Evolutionary conservation across 495 filamentous ascomycete genomes (phyloP), one percentile per base, ranked within the genome.

Genomic region (Aspergillus asperescens): DNA sequence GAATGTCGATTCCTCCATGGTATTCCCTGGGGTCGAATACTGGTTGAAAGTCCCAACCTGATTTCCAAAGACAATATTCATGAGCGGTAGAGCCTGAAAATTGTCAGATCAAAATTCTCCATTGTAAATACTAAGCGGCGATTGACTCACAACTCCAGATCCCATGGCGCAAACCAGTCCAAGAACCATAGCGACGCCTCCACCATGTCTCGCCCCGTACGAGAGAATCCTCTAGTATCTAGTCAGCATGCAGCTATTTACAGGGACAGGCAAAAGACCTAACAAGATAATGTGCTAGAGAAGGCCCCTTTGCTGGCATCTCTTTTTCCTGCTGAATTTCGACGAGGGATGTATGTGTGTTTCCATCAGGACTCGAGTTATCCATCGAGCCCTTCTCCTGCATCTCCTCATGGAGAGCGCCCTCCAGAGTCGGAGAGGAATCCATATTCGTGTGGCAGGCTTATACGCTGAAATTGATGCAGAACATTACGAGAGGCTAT

Each of bases 81-180:
- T 76, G 7, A 78, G 50, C 2, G 75, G 75, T 3, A 76, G 54
- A 1, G 71, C 51, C 64, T 67, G 41, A 8, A 9, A 45, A 7
- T 24, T 25, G 22, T 42, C 22, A 42, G 39, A 27, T 2, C 5
- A n/a, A n/a, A 22, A n/a, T n/a, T n/a, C n/a, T n/a, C n/a, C 32
- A 16, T 1, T 3, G n/a, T 3, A 16, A 12, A 35, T 35, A 13
- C 16, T n/a, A 16, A 6, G 5, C 3, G 8, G 4, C 27, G 16
- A 15, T 19, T 8, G 18, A 19, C 39, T 34, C 57, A 59, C 59
- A 34, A 86, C 84, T 29, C 87, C 88, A 12, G 77, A 85, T 16
- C 73, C 79, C 59, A 91, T 84, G 46, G 87, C 75, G 50, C 75
- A 78, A 28, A 89, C 52, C n/a, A 72, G 40, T 4, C 42, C 51